Evolutionary conservation across 148 eudicot species (phyloP).

Genomic region (Chenopodium suecicum): DNA sequence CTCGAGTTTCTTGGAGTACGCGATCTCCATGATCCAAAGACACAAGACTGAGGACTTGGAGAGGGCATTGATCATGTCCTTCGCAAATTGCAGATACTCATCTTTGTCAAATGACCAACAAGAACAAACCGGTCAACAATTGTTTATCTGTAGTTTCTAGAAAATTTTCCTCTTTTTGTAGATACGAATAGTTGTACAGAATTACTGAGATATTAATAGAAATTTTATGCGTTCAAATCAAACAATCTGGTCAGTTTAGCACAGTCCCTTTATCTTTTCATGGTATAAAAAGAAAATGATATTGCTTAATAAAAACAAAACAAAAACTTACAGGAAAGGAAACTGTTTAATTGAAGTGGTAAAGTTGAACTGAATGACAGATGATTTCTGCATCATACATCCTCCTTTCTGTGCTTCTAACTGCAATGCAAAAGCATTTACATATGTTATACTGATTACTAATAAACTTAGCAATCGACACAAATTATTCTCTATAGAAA

Average conservation of each 20-base stretch:
- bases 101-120: not conserved
- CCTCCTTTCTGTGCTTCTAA: not conserved
- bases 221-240: not conserved
- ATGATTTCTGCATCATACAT: not conserved
- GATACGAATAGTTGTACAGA: not conserved
- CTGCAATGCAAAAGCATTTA: too few relatives aligned
- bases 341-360: not conserved
- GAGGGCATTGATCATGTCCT: slow-evolving; percentile 29
- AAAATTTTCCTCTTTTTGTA: not conserved
- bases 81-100: not conserved
- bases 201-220: too few relatives aligned
- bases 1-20: slow-evolving; percentile 29
- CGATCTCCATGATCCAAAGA: slow-evolving; percentile 30
- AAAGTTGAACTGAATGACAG: not conserved
- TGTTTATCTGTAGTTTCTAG: not conserved
- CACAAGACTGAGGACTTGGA: slow-evolving; percentile 23
- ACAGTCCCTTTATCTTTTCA: not conserved
- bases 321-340: not conserved
- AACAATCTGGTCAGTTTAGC: not conserved
- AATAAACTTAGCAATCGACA: not conserved
- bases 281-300: not conserved
- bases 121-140: not conserved
- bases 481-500: too few relatives aligned
- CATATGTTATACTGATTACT: too few relatives aligned
- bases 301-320: too few relatives aligned